phyloP scores from a whole-genome alignment of 345 rosid genomes.

The Euclidium syriacum region DNA sequence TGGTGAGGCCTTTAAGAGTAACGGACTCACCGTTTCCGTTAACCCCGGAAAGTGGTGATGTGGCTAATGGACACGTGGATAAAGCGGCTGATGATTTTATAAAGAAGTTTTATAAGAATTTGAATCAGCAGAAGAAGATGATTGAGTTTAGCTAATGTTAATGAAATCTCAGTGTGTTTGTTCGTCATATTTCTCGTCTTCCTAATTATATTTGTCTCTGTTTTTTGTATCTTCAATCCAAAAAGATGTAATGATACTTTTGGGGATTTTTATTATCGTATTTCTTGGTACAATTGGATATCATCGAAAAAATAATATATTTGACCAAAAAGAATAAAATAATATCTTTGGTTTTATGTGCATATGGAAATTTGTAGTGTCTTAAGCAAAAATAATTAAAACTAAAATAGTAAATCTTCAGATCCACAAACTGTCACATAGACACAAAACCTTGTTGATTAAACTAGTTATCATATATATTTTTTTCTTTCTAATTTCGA shows the following conservation, averaged over 20 bases:
- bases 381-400: not conserved
- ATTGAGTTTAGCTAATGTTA: slow-evolving; percentile 23
- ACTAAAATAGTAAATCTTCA: not conserved
- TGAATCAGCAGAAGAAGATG: slow-evolving; percentile 49
- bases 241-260: slow-evolving; percentile 26
- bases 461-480: not conserved
- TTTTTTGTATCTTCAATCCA: slow-evolving; percentile 1
- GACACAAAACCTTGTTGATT: not conserved
- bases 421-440: not conserved
- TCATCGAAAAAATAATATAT: not conserved
- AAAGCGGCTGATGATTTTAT: slow-evolving; percentile 88
- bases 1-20: slow-evolving; percentile 72
- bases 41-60: slow-evolving; percentile 45
- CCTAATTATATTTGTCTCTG: not conserved
- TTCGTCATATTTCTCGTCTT: slow-evolving; percentile 8
- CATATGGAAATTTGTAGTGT: not conserved
- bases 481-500: not conserved
- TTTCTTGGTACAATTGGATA: slow-evolving; percentile 17
- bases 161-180: not conserved
- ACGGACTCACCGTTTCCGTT: slow-evolving; percentile 95
- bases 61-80: slow-evolving; percentile 48
- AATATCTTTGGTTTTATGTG: not conserved
- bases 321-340: slow-evolving; percentile 4
- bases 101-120: slow-evolving; percentile 56
- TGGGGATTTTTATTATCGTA: slow-evolving; percentile 13